These are phyloP conservation scores for Leptodontidium sp. DNA, from an alignment of 2,329 filamentous ascomycete species.

Conservation along the genomic window DNA sequence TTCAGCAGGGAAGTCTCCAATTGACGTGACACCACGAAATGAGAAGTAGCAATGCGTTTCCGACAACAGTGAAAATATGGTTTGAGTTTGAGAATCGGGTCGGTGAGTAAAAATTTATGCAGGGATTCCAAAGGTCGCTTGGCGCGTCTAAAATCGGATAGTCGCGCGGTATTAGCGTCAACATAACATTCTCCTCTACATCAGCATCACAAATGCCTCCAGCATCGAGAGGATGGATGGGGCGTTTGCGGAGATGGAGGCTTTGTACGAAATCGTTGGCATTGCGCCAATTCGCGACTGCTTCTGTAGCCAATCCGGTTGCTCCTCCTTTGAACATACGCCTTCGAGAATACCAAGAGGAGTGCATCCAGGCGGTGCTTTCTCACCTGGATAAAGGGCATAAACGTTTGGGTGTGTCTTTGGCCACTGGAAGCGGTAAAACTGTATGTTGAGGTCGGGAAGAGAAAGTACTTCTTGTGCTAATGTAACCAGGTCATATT, in stretches of 20 bases:
- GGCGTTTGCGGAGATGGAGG: conserved; percentile 31
- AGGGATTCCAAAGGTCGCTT: conserved; percentile 27
- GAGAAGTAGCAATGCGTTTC: neutral
- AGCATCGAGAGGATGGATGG: conserved; percentile 43
- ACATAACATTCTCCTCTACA: conserved; percentile 9
- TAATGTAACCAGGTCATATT: conserved; percentile 77
- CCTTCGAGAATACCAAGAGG: conserved; percentile 87
- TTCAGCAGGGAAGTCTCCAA: neutral
- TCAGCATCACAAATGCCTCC: conserved; percentile 41
- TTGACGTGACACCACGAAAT: neutral
- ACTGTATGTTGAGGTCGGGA: conserved; percentile 63
- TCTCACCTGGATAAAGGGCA: conserved; percentile 73
- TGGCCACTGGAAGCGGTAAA: conserved; percentile 90
- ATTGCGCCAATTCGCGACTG: conserved; percentile 32
- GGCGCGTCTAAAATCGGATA: conserved; percentile 21
- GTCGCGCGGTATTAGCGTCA: conserved; percentile 8
- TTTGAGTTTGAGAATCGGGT: neutral
- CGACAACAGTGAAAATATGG: conserved; percentile 2
- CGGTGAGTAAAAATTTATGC: conserved; percentile 19
- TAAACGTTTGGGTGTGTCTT: conserved; percentile 81
- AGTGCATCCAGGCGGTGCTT: conserved; percentile 86
- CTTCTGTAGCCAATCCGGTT: conserved; percentile 17
- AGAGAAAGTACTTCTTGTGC: neutral
- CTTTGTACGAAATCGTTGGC: conserved; percentile 17
- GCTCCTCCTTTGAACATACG: conserved; percentile 52